Evolutionary conservation across 208 protist species (phyloP), one percentile per base, ranked within the genome.

Genomic region (Leishmania turanica): DNA sequence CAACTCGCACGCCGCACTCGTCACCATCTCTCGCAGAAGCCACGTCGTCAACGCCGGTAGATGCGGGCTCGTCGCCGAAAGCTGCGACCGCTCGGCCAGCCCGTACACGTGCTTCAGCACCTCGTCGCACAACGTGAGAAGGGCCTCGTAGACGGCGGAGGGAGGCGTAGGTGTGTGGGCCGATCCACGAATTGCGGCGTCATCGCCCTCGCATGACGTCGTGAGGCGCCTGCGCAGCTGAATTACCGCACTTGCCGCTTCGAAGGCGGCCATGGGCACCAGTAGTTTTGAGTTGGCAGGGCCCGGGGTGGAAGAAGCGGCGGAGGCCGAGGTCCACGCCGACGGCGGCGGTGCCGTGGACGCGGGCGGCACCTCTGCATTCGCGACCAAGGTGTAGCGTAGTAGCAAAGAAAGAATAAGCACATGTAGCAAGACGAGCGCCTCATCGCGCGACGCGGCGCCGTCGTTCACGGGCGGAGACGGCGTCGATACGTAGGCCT

Each of bases 1-100:
- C 5, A 76, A 82, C 56, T 82, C 80, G 81, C 90, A 95, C 40
- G 81, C 76, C 3, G 77, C 42, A 56, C 85, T 91, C 21, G 78
- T 56, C 42, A 89, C 85, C 78, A 87, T 88, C 83, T 97, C 90
- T 19, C 85, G 84, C 82, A 97, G 87, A 83, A 97, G 81, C 94
- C 94, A 97, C 56, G 88, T 80, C 65, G 90, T 91, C 45, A 97
- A 80, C 31, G 87, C 88, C 9, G 75, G 75, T 51, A 97, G 87
- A 42, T 90, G 65, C 53, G 83, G 82, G 74, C 81, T 91, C 9
- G 87, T 78, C 62, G 65, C 74, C 9, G 87, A 77, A 47, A 93
- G 82, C 79, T 86, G 85, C 54, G 79, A 92, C 47, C 73, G 71
- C 78, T 80, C 78, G 6, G 85, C 86, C 65, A 88, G 80, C 64